Evolutionary conservation across 495 filamentous ascomycete genomes (phyloP).

Genomic region (Polyplosphaeria fusca): DNA sequence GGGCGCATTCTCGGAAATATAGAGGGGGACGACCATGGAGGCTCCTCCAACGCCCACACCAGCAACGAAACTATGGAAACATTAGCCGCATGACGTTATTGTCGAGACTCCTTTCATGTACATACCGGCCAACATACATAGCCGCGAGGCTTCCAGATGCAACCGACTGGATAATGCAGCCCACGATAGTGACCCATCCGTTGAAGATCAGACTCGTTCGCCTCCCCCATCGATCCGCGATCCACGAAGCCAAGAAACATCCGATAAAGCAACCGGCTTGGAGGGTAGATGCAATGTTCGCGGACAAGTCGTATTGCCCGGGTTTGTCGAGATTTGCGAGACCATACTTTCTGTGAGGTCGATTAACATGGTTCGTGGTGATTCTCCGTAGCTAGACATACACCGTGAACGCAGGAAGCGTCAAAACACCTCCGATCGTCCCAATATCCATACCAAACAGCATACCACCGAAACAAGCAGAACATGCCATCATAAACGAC

Average conservation of each 20-base stretch:
- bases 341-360: slow-evolving; percentile 43
- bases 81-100: not conserved
- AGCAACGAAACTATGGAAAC: slow-evolving; percentile 50
- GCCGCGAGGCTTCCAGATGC: slow-evolving; percentile 43
- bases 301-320: slow-evolving; percentile 43
- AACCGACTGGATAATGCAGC: slow-evolving; percentile 38
- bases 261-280: slow-evolving; percentile 65
- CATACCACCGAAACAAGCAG: slow-evolving; percentile 77
- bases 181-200: slow-evolving; percentile 44
- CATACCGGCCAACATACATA: slow-evolving; percentile 64
- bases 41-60: slow-evolving; percentile 65
- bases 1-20: slow-evolving; percentile 64
- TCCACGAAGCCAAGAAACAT: slow-evolving; percentile 46
- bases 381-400: slow-evolving; percentile 35
- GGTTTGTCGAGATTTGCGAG: slow-evolving; percentile 34
- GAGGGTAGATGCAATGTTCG: slow-evolving; percentile 64
- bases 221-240: slow-evolving; percentile 35
- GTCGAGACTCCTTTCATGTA: not conserved
- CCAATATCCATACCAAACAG: slow-evolving; percentile 65
- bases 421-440: slow-evolving; percentile 64
- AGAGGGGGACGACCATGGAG: slow-evolving; percentile 61
- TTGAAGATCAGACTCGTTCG: slow-evolving; percentile 31
- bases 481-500: slow-evolving; percentile 65
- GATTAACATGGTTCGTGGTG: not conserved
- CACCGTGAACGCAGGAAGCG: slow-evolving; percentile 48